These are phyloP conservation scores for Globisporangium lucens DNA, from an alignment of 352 stramenopile genomes.

Conservation along the genomic window DNA sequence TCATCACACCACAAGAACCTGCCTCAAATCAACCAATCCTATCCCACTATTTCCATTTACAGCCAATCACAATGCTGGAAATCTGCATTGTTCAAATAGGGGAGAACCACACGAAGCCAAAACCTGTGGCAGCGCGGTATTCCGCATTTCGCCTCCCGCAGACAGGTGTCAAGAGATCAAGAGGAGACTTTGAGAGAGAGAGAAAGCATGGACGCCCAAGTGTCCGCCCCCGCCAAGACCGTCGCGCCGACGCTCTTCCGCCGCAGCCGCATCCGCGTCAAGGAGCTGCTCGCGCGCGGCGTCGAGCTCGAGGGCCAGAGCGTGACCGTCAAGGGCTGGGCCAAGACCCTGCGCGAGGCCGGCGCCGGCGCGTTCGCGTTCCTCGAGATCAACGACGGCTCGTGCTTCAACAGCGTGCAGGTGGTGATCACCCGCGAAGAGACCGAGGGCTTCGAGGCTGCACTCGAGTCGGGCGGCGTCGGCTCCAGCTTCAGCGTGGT, in stretches of 20 bases:
- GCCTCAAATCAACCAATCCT: too few species aligned
- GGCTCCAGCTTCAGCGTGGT: constrained; percentile 81
- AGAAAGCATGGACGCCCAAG: constrained; percentile 41
- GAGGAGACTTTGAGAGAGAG: background rate
- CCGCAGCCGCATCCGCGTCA: constrained; percentile 81
- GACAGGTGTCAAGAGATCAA: background rate
- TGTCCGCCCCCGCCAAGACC: constrained; percentile 39
- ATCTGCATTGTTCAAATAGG: too few species aligned
- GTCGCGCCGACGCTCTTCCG: constrained; percentile 64
- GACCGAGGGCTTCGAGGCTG: constrained; percentile 76
- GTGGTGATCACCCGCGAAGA: constrained; percentile 78
- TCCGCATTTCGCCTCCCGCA: constrained; percentile 6
- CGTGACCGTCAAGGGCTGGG: constrained; percentile 93
- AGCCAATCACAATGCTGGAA: too few species aligned
- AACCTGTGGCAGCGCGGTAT: constrained; percentile 5
- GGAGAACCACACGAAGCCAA: too few species aligned
- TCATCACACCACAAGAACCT: background rate
- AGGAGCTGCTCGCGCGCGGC: constrained; percentile 68
- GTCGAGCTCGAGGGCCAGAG: constrained; percentile 74
- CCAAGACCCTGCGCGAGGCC: constrained; percentile 88
- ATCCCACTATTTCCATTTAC: too few species aligned
- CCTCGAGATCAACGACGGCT: constrained; percentile 95
- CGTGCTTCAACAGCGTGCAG: constrained; percentile 85
- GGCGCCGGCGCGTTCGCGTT: constrained; percentile 91
- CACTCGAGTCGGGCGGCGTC: constrained; percentile 79